A percentile compares a stretch with the other conserved stretches of the same genome.
Conservation (phyloP, 345 rosid genomes). For the Gossypium longicalyx region DNA sequence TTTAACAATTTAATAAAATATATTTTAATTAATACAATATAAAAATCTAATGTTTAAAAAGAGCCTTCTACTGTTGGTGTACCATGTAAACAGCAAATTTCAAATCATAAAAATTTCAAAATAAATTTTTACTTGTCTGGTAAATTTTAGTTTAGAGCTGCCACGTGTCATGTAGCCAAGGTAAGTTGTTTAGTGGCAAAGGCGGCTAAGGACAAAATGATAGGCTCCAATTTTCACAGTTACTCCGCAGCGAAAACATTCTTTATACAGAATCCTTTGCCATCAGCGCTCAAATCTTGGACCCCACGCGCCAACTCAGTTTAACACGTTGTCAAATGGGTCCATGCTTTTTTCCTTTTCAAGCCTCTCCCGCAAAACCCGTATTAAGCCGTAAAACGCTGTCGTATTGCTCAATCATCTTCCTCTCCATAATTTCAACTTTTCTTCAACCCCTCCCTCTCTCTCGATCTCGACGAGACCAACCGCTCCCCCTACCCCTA, state of each 20-base stretch:
- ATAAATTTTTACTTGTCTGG: too few relatives aligned
- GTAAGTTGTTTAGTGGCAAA: too few relatives aligned
- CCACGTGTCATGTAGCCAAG: too few relatives aligned
- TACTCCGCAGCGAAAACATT: background rate
- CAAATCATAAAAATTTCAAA: too few relatives aligned
- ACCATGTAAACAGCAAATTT: too few relatives aligned
- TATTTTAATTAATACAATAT: too few relatives aligned
- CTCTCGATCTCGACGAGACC: background rate
- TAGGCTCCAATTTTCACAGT: background rate
- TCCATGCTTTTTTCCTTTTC: slow-evolving; percentile 15
- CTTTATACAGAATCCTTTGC: background rate
- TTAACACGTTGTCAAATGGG: slow-evolving; percentile 16
- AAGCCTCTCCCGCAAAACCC: slow-evolving; percentile 24
- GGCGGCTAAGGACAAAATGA: too few relatives aligned
- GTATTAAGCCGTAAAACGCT: slow-evolving; percentile 26
- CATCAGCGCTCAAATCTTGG: background rate
- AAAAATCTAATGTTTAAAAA: too few relatives aligned
- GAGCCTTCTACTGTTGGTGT: too few relatives aligned
- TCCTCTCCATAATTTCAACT: slow-evolving; percentile 3
- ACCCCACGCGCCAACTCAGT: slow-evolving; percentile 14
- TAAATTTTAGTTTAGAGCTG: too few relatives aligned
- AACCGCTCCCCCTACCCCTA: slow-evolving; percentile 11
- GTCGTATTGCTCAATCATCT: slow-evolving; percentile 23
- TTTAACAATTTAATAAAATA: too few relatives aligned
- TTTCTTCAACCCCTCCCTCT: slow-evolving; percentile 8